A percentile compares a stretch with the other conserved stretches of the same genome.
These are phyloP conservation scores for Skeletonema costatum DNA, from an alignment of 108 stramenopile species.

Conservation along the genomic window DNA sequence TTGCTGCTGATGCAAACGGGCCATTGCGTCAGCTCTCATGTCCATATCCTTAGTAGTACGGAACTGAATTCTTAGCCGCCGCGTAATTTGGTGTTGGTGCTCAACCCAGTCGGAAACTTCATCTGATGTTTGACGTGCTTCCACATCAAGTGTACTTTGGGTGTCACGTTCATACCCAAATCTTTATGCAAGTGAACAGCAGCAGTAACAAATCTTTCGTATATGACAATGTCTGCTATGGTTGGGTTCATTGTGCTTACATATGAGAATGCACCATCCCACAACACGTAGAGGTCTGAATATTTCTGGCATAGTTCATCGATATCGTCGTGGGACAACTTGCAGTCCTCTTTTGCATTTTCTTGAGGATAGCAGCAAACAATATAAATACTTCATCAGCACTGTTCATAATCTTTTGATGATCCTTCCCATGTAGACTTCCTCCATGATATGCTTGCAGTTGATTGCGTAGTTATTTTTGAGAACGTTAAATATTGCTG, in stretches of 20 bases:
- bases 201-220: not conserved
- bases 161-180: not conserved
- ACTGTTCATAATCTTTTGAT: conserved; percentile 8
- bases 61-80: too few relatives aligned
- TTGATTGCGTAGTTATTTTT: too few relatives aligned
- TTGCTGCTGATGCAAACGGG: too few relatives aligned
- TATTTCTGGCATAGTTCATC: not conserved
- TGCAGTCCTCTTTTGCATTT: not conserved
- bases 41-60: too few relatives aligned
- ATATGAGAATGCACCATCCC: conserved; percentile 4
- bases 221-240: not conserved
- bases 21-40: too few relatives aligned
- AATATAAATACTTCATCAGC: not conserved
- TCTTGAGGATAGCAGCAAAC: not conserved
- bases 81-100: too few relatives aligned
- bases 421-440: not conserved
- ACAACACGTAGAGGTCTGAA: not conserved
- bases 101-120: not conserved
- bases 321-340: not conserved
- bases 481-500: too few relatives aligned
- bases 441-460: conserved; percentile 4
- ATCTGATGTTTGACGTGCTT: conserved; percentile 4
- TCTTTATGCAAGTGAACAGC: not conserved
- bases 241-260: not conserved
- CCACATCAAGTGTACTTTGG: conserved; percentile 10